Conservation (phyloP, 2,329 filamentous ascomycete species). For the Penicillium occitanis region DNA sequence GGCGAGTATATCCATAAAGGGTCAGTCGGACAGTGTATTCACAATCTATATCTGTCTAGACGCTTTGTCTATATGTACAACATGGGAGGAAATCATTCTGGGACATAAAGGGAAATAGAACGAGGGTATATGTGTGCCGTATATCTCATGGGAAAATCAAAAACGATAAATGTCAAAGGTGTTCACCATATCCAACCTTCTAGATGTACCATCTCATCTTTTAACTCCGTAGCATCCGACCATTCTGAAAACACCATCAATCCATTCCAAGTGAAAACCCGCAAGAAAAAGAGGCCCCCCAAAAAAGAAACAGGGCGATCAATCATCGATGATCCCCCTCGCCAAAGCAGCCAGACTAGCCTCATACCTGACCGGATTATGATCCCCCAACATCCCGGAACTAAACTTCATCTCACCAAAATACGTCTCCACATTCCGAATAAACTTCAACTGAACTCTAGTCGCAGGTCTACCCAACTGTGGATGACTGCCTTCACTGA, state of each 20-base stretch:
- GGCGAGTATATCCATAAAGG: background rate
- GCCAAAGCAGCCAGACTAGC: slow-evolving; percentile 63
- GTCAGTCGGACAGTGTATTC: background rate
- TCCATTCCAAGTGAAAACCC: too few species aligned
- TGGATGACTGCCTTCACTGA: slow-evolving; percentile 43
- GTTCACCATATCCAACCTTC: background rate
- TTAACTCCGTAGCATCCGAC: background rate
- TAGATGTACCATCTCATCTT: background rate
- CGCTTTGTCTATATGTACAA: background rate
- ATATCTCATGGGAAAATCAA: background rate
- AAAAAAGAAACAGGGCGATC: background rate
- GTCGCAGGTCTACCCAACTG: slow-evolving; percentile 64
- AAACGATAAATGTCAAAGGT: background rate
- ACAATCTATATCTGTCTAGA: background rate
- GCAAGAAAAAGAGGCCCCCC: too few species aligned
- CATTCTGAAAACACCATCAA: too few species aligned
- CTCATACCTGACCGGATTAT: slow-evolving; percentile 73
- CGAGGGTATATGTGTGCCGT: background rate
- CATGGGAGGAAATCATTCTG: background rate
- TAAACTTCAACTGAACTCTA: slow-evolving; percentile 67
- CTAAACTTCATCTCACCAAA: slow-evolving; percentile 72
- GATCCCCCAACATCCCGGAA: slow-evolving; percentile 71
- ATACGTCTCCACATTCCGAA: slow-evolving; percentile 67
- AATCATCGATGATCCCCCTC: slow-evolving; percentile 46
- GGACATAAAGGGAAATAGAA: background rate